Evolutionary conservation across 306 rosid species (phyloP).

Genomic region (Cajanus cajan): DNA sequence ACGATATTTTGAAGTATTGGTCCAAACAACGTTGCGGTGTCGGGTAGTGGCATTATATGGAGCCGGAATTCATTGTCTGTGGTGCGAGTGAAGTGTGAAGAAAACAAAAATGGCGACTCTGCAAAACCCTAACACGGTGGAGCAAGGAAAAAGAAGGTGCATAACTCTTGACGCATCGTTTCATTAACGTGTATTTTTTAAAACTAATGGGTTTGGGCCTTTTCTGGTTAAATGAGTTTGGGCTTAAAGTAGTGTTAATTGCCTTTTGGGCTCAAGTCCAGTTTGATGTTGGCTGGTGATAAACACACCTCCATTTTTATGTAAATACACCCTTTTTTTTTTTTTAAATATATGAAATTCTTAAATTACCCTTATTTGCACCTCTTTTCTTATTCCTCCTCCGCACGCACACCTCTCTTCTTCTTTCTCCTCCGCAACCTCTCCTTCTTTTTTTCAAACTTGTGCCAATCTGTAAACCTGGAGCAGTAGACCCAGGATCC

Average conservation of each 20-base stretch:
- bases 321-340: too few species aligned
- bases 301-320: too few species aligned
- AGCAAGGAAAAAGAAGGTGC: not conserved
- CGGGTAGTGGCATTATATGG: conserved; percentile 8
- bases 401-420: too few species aligned
- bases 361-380: too few species aligned
- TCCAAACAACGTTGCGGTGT: not conserved
- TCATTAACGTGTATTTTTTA: not conserved
- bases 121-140: conserved; percentile 36
- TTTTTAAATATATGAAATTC: too few species aligned
- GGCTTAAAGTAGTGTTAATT: not conserved
- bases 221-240: not conserved
- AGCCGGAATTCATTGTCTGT: not conserved
- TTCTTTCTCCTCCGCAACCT: too few species aligned
- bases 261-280: too few species aligned
- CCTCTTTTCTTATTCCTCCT: too few species aligned
- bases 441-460: conserved; percentile 22
- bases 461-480: conserved; percentile 22
- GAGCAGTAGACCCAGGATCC: conserved; percentile 22
- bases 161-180: conserved; percentile 4
- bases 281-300: too few species aligned
- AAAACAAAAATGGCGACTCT: conserved; percentile 9
- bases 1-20: not conserved
- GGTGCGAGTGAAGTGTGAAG: not conserved
- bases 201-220: not conserved